Evolutionary conservation across 805 yeast species (phyloP), one percentile per base, ranked within the genome.

Genomic region (Yamadazyma sp.): DNA sequence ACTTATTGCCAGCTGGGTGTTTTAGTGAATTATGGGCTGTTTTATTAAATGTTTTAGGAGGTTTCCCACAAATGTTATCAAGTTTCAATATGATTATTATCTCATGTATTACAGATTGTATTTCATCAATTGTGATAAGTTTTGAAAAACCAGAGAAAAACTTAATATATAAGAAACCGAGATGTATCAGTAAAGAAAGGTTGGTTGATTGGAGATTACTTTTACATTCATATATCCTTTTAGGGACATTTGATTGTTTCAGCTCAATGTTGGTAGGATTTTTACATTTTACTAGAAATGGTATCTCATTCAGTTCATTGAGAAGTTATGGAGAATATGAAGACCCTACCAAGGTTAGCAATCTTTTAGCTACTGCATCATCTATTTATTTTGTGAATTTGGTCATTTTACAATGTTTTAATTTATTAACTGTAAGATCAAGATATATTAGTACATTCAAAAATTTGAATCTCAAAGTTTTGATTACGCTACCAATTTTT

Each of bases 1-100:
- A 73, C 47, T 52, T 73, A 37, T 50, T 73, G 36, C 78, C 78
- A n/a, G 79, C 77, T 25, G 78, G 78, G 19, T 55, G 69, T 11
- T 73, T 48, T 47, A 60, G 75, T 27, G 78, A 73, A 48, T 55
- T 73, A 21, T 73, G 77, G 77, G 66, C 77, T 0, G 69, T 73
- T 3, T 43, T 73, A 19, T 42, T 70, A 36, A 73, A 69, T 43
- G 60, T 72, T 4, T 50, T 69, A n/a, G 69, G 68, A 47, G 78
- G 78, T 7, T 44, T 68, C 36, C 78, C 78, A 2, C 76, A 68
- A 48, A 56, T 64, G 47, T 49, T 73, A 27, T 67, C 76, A 2
- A 69, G 75, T 4, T 70, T 73, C 51, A 52, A 56, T 37, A 73
- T 73, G 78, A 72, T 73, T 38, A 60, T 73, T n/a, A 70, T 73